phyloP scores from a whole-genome alignment of 495 filamentous ascomycete species.

The Aspergillus coremiiformis region DNA sequence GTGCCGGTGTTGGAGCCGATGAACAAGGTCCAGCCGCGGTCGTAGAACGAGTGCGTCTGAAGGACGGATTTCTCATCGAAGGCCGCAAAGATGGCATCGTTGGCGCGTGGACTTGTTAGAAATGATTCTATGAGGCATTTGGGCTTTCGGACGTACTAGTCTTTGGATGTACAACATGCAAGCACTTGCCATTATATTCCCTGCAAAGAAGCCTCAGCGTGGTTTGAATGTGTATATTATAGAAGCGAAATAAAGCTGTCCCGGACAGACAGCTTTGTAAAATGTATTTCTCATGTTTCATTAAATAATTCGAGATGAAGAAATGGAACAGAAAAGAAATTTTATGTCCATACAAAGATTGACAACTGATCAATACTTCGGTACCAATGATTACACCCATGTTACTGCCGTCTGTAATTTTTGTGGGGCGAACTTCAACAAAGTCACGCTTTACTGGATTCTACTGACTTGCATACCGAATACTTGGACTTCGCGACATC shows the following conservation, averaged over 20 bases:
- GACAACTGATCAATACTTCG: neutral
- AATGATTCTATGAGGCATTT: neutral
- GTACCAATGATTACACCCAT: neutral
- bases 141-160: neutral
- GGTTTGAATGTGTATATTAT: neutral
- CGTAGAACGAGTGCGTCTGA: conserved; percentile 84
- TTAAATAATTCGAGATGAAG: too few relatives aligned
- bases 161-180: conserved; percentile 1
- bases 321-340: neutral
- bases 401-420: neutral
- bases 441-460: neutral
- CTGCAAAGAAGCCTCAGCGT: neutral
- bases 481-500: neutral
- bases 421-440: neutral
- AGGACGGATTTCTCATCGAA: conserved; percentile 91
- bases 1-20: conserved; percentile 61
- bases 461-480: neutral
- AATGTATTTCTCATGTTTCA: neutral
- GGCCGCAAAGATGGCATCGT: conserved; percentile 83
- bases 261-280: neutral
- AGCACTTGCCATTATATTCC: neutral
- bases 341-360: neutral
- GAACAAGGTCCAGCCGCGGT: conserved; percentile 56
- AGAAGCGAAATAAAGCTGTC: neutral
- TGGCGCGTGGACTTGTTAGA: conserved; percentile 83